These are phyloP conservation scores for Eucalyptus pauciflora DNA, from an alignment of 345 rosid genomes.

Conservation along the genomic window DNA sequence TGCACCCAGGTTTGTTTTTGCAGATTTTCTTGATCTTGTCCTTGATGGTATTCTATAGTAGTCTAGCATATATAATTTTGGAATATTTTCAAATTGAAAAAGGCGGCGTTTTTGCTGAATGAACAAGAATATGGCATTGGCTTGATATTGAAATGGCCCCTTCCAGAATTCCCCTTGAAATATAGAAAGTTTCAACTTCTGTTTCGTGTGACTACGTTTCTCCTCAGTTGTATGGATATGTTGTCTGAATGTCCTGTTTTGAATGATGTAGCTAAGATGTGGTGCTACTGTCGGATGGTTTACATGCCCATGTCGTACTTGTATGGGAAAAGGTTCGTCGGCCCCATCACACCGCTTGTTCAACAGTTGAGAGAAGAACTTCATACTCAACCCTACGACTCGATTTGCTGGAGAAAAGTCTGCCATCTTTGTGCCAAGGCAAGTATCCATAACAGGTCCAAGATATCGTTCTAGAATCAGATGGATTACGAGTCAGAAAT, in stretches of 20 bases:
- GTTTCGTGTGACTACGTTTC: not conserved
- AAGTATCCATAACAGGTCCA: not conserved
- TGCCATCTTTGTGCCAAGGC: conserved; percentile 11
- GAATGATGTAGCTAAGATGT: conserved; percentile 13
- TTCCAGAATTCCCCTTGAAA: not conserved
- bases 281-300: conserved; percentile 18
- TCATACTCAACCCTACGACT: conserved; percentile 4
- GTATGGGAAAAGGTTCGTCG: conserved; percentile 21
- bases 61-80: not conserved
- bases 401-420: conserved; percentile 5
- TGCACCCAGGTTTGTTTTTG: conserved; percentile 6
- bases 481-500: not conserved
- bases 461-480: not conserved
- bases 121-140: not conserved
- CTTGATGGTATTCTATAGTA: not conserved
- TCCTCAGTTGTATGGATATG: not conserved
- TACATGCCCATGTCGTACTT: conserved; percentile 25
- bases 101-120: not conserved
- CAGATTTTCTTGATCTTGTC: not conserved
- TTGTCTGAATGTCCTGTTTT: not conserved
- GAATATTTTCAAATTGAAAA: not conserved
- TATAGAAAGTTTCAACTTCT: not conserved
- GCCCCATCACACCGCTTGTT: conserved; percentile 20
- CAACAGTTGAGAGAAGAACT: conserved; percentile 13
- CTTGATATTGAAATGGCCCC: not conserved